Evolutionary conservation across 805 yeast species (phyloP).

Genomic region (Saccharomyces kudriavzevii): DNA sequence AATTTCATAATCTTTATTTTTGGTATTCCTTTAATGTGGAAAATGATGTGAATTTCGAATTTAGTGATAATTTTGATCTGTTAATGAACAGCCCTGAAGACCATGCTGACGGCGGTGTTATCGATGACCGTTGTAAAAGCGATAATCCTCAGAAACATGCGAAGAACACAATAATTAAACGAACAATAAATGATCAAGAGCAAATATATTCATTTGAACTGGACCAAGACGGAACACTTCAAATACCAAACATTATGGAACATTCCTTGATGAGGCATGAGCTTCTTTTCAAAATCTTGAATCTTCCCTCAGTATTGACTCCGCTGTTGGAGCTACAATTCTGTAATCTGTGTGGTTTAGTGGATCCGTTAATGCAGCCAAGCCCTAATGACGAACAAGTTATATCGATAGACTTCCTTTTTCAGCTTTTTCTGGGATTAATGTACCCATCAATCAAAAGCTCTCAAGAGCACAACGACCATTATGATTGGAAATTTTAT

Average conservation of each 20-base stretch:
- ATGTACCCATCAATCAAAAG: constrained; percentile 19
- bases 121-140: neutral
- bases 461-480: constrained; percentile 2
- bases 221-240: constrained; percentile 13
- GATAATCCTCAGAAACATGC: neutral
- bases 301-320: constrained; percentile 7
- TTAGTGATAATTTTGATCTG: neutral
- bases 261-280: constrained; percentile 21
- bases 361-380: constrained; percentile 67
- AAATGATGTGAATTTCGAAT: neutral
- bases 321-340: constrained; percentile 21
- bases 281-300: constrained; percentile 14
- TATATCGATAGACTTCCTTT: constrained; percentile 48
- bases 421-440: constrained; percentile 44
- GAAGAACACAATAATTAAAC: neutral
- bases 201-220: constrained; percentile 18
- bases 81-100: neutral
- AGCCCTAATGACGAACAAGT: constrained; percentile 46
- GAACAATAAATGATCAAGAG: constrained; percentile 4
- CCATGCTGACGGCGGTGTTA: neutral
- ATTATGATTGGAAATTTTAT: constrained; percentile 22
- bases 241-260: constrained; percentile 16
- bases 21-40: neutral
- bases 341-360: constrained; percentile 31
- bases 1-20: neutral